phyloP scores from a whole-genome alignment of 208 protist genomes.

The Crithidia bombi region DNA sequence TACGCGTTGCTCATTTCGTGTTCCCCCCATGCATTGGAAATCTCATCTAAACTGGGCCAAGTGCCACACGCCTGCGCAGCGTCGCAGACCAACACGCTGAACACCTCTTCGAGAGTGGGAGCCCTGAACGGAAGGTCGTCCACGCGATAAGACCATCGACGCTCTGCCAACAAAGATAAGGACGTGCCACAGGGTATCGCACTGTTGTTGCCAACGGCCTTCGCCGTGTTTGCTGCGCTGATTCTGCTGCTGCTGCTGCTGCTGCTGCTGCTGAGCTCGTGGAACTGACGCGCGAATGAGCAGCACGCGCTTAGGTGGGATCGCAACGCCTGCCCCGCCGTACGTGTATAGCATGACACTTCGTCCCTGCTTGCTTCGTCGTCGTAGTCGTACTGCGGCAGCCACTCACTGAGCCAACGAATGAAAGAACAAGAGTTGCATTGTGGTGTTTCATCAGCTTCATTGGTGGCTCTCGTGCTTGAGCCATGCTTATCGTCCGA shows the following conservation, averaged over 20 bases:
- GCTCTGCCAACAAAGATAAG: background rate
- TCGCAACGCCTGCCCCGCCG: constrained; percentile 17
- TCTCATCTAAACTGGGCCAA: background rate
- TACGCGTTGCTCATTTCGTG: background rate
- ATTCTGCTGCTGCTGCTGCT: no score
- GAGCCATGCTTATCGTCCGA: background rate
- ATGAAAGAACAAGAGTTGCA: no score
- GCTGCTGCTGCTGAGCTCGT: background rate
- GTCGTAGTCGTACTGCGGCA: background rate
- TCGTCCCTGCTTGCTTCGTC: background rate
- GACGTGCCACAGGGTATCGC: background rate
- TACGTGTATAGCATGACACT: background rate
- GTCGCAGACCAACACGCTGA: background rate
- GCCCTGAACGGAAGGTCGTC: background rate
- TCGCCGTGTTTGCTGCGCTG: background rate
- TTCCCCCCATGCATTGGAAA: background rate
- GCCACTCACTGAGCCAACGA: no score
- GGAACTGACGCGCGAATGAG: background rate
- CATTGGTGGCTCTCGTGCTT: no score
- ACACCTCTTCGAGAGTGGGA: background rate
- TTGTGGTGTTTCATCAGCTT: no score
- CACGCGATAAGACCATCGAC: background rate
- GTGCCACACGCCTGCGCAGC: background rate
- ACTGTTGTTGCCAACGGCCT: no score
- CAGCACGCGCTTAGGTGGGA: constrained; percentile 29